phyloP scores from a whole-genome alignment of 805 yeast genomes.

The Candida loeiensis region DNA sequence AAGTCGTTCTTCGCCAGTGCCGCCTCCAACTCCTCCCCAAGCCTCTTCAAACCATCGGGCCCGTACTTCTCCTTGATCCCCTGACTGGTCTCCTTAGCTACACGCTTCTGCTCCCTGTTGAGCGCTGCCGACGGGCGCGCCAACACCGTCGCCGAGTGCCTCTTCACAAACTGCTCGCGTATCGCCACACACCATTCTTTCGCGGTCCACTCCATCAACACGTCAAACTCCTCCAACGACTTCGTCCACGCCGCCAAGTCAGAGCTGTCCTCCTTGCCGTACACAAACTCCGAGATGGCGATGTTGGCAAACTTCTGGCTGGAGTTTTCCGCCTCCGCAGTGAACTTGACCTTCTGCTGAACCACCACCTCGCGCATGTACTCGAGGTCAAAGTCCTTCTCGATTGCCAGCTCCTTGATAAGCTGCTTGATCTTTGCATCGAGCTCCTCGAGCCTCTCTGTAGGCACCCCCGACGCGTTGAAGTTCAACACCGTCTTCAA shows the following conservation, averaged over 20 bases:
- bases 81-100: slow-evolving; percentile 46
- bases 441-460: slow-evolving; percentile 53
- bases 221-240: slow-evolving; percentile 57
- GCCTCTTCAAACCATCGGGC: slow-evolving; percentile 51
- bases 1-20: slow-evolving; percentile 69
- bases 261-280: slow-evolving; percentile 63
- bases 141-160: slow-evolving; percentile 60
- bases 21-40: slow-evolving; percentile 48
- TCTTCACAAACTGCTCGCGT: slow-evolving; percentile 51
- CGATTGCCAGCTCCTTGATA: slow-evolving; percentile 49
- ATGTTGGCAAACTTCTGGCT: slow-evolving; percentile 58
- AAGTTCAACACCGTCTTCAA: slow-evolving; percentile 56
- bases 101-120: slow-evolving; percentile 50
- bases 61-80: slow-evolving; percentile 55
- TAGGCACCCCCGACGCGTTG: slow-evolving; percentile 71
- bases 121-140: slow-evolving; percentile 67
- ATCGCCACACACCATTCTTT: slow-evolving; percentile 66
- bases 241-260: slow-evolving; percentile 55
- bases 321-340: slow-evolving; percentile 60
- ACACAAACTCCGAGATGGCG: slow-evolving; percentile 75
- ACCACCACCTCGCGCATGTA: slow-evolving; percentile 67
- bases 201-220: slow-evolving; percentile 55
- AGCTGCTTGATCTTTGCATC: slow-evolving; percentile 49
- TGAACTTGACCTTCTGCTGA: slow-evolving; percentile 58
- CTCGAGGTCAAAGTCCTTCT: slow-evolving; percentile 53